These are phyloP conservation scores for Saccharomycopsis javanensis DNA, from an alignment of 805 yeast species.

Conservation along the genomic window DNA sequence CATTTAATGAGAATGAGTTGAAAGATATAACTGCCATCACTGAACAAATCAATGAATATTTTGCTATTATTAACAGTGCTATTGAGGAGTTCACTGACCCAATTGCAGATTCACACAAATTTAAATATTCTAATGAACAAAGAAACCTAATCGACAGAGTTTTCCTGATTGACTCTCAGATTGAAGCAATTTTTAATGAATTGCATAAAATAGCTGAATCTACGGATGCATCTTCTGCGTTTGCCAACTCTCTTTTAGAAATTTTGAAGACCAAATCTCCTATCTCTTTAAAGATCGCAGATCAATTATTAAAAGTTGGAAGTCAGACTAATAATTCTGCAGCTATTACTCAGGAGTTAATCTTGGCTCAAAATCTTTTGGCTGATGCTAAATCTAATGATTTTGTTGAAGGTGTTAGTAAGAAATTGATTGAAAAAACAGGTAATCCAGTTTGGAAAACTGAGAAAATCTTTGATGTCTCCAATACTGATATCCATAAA, in stretches of 20 bases:
- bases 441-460: constrained; percentile 43
- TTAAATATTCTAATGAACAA: constrained; percentile 33
- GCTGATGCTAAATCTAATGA: constrained; percentile 41
- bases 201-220: constrained; percentile 25
- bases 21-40: constrained; percentile 15
- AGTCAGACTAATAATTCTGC: constrained; percentile 45
- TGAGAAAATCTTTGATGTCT: constrained; percentile 29
- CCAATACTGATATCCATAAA: constrained; percentile 28
- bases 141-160: constrained; percentile 52
- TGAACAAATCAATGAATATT: constrained; percentile 31
- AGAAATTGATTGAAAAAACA: constrained; percentile 53
- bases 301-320: constrained; percentile 58
- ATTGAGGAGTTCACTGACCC: constrained; percentile 72
- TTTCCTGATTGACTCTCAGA: constrained; percentile 41
- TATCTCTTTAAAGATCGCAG: constrained; percentile 65
- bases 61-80: constrained; percentile 53
- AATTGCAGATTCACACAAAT: constrained; percentile 39
- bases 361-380: constrained; percentile 70
- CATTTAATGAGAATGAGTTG: constrained; percentile 16
- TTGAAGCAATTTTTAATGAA: constrained; percentile 40
- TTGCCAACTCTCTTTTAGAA: constrained; percentile 50
- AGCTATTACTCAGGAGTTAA: constrained; percentile 65
- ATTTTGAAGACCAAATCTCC: constrained; percentile 62
- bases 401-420: constrained; percentile 60
- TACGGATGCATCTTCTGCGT: constrained; percentile 23